Evolutionary conservation across 169 alveolate species (phyloP), one percentile per base, ranked within the genome.

Genomic region (Cryptosporidium parvum): DNA sequence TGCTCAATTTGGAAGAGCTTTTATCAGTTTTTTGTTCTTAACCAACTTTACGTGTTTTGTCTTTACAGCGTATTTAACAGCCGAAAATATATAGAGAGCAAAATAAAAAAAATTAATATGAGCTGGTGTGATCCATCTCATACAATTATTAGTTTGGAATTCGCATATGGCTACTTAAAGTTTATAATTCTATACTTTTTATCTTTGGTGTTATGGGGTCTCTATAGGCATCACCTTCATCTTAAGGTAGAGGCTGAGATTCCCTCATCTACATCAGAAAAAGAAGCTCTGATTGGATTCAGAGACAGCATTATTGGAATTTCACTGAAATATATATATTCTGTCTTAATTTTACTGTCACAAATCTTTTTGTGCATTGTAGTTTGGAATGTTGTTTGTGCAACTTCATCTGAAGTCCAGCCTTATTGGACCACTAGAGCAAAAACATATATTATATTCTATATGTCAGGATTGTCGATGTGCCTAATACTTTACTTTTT

Each of bases 341-440:
- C 45, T 1, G 31, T 35, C 18, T 23, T 80, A 2, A 59, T 80
- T 8, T 31, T 65, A 4, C 33, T 80, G 35, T 62, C 80, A 21
- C 89, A 80, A 39, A 16, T 62, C 14, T 80, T 80, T 44, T 26
- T 80, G 10, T 80, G 80, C 23, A 51, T 80, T 14, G 75, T 80
- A 8, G 75, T 80, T 31, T 80, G 89, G 89, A 80, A 80, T 48
- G 89, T 80, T n/a, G 70, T 80, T n/a, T 80, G 89, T 14, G 35
- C 80, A 9, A 26, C 89, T 23, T 8, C 80, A 9, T 8, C 23
- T 26, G 75, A 67, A 4, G 69, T 80, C 4, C 89, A 62, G 52
- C 89, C 89, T 2, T 80, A 62, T 23, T 80, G 89, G 89, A 39
- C n/a, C 14, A 48, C 31, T 16, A 80, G 89, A 65, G 89, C 89